Evolutionary conservation across 2,329 filamentous ascomycete genomes (phyloP).

Genomic region (Apiospora arundinis): DNA sequence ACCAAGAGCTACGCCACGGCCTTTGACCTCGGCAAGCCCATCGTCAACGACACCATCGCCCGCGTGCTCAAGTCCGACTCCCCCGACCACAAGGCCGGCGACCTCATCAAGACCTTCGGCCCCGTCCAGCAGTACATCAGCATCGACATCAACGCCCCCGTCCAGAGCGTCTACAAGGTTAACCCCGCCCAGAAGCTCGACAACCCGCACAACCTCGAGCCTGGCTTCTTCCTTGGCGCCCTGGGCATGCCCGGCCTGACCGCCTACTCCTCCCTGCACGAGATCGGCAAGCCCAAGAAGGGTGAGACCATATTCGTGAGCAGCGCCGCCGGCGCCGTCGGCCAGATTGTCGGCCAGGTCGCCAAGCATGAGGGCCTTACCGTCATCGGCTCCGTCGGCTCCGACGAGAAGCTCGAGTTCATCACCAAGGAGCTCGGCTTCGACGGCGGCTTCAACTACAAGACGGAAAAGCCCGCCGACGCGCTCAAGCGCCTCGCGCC

Average conservation of each 20-base stretch:
- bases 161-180: constrained; percentile 28
- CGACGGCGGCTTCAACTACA: constrained; percentile 81
- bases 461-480: constrained; percentile 71
- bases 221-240: constrained; percentile 66
- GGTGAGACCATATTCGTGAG: constrained; percentile 82
- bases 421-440: constrained; percentile 74
- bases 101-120: constrained; percentile 61
- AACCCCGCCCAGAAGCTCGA: constrained; percentile 45
- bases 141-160: constrained; percentile 38
- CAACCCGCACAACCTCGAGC: constrained; percentile 69
- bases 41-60: constrained; percentile 65
- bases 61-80: constrained; percentile 71
- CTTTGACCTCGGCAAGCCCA: constrained; percentile 63
- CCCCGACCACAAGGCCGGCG: constrained; percentile 65
- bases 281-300: constrained; percentile 76
- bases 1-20: constrained; percentile 67
- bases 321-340: constrained; percentile 76
- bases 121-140: constrained; percentile 68
- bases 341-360: constrained; percentile 76
- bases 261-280: constrained; percentile 76
- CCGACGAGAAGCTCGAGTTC: constrained; percentile 77
- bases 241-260: constrained; percentile 81
- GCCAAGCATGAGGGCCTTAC: constrained; percentile 77
- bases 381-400: constrained; percentile 77
- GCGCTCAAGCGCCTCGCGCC: constrained; percentile 72